Conservation (phyloP, 169 alveolate genomes). For the Cyclospora cayetanensis region DNA sequence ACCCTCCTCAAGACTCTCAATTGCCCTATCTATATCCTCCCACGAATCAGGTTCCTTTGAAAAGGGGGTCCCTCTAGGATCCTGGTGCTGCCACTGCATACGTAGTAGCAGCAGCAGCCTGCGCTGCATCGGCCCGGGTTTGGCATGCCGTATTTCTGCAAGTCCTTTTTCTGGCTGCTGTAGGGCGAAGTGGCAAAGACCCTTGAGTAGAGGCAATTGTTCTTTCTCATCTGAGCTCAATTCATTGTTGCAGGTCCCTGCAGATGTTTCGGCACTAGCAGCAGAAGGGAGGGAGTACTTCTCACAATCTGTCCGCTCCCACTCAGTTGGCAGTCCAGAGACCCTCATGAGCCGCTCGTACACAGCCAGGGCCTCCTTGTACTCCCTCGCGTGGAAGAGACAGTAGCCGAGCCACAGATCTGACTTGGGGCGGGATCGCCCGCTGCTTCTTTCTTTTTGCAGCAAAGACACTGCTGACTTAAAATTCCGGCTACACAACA, state of each 20-base stretch:
- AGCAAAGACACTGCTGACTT: not conserved
- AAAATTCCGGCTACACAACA: not conserved
- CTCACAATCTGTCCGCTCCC: not conserved
- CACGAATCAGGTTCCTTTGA: not conserved
- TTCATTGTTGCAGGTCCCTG: not conserved
- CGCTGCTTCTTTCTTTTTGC: not conserved
- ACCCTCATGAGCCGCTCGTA: not conserved
- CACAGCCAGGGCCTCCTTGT: not conserved
- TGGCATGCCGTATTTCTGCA: not conserved
- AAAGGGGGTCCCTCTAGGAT: no score
- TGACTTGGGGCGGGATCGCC: not conserved
- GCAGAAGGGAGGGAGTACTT: not conserved
- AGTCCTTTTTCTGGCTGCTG: not conserved
- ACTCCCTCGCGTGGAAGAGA: not conserved
- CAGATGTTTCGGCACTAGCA: not conserved
- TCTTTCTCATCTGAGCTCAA: not conserved
- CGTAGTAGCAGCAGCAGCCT: not conserved
- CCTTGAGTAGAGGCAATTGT: not conserved
- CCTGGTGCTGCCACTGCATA: not conserved
- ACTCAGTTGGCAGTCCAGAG: no score
- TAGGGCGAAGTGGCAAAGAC: not conserved
- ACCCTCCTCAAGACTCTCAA: not conserved
- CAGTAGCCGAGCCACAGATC: slow-evolving; percentile 10
- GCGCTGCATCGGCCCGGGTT: not conserved
- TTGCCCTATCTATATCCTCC: not conserved